A percentile compares a stretch with the other conserved stretches of the same genome.
These are phyloP conservation scores for Acanthamoeba culbertsoni DNA, from an alignment of 208 protist genomes.

Conservation along the genomic window DNA sequence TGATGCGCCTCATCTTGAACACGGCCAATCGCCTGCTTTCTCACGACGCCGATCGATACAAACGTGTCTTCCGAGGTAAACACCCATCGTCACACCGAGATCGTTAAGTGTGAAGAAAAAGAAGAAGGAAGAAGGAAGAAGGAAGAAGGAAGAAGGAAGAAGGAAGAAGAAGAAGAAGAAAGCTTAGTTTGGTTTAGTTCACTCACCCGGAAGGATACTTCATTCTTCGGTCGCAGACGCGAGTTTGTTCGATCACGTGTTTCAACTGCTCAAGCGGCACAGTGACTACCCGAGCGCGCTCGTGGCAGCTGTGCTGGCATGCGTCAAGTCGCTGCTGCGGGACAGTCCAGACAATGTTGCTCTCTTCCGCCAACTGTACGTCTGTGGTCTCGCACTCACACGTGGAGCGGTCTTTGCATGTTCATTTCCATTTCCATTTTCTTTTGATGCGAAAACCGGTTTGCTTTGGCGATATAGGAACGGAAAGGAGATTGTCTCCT, in stretches of 20 bases:
- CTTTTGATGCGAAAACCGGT: no score
- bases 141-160: no score
- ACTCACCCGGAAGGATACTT: neutral
- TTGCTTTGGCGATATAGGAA: neutral
- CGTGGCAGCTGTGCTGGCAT: neutral
- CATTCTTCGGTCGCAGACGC: neutral
- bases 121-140: no score
- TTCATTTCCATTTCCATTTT: neutral
- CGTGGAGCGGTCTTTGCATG: no score
- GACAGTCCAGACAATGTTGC: neutral
- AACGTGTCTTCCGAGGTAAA: neutral
- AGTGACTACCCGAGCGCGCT: neutral
- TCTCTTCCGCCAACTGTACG: neutral
- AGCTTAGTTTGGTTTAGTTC: neutral
- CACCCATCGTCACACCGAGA: neutral
- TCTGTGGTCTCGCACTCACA: neutral
- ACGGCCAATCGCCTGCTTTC: neutral
- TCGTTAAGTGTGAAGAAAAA: no score
- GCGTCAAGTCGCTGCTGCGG: slow-evolving; percentile 27
- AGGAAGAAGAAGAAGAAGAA: no score
- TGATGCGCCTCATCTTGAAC: neutral
- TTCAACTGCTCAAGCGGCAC: slow-evolving; percentile 22
- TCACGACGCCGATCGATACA: neutral
- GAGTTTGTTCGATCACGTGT: slow-evolving; percentile 22
- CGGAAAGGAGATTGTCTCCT: slow-evolving; percentile 40